phyloP scores from a whole-genome alignment of 257 asterid species.

The Solanum pimpinellifolium region DNA sequence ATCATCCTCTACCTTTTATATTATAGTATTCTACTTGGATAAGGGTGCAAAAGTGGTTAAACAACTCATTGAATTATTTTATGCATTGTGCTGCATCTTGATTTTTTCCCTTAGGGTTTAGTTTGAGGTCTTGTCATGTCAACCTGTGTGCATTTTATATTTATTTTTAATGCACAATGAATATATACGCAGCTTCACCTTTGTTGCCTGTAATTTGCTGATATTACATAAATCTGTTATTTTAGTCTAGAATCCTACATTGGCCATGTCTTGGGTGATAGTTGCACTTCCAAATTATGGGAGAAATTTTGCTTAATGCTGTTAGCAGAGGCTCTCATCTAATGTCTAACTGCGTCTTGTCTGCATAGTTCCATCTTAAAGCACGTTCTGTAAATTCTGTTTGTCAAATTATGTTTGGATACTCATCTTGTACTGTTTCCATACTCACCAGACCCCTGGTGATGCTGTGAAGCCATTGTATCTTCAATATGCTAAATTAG shows the following conservation, averaged over 20 bases:
- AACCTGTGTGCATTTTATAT: background rate
- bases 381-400: background rate
- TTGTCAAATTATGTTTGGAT: background rate
- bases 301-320: background rate
- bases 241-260: background rate
- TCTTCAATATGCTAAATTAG: conserved; percentile 86
- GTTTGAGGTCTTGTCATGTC: background rate
- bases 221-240: background rate
- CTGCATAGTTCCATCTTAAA: background rate
- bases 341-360: background rate
- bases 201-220: background rate
- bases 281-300: background rate
- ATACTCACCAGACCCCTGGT: conserved; percentile 47
- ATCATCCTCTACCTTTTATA: background rate
- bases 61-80: background rate
- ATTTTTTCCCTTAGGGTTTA: background rate
- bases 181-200: background rate
- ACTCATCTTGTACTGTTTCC: conserved; percentile 8
- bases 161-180: background rate
- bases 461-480: conserved; percentile 75
- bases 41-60: background rate
- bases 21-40: background rate
- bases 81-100: background rate
- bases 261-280: background rate
- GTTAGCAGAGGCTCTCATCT: background rate